phyloP scores from a whole-genome alignment of 2,329 filamentous ascomycete species.

The Fusarium irregulare region DNA sequence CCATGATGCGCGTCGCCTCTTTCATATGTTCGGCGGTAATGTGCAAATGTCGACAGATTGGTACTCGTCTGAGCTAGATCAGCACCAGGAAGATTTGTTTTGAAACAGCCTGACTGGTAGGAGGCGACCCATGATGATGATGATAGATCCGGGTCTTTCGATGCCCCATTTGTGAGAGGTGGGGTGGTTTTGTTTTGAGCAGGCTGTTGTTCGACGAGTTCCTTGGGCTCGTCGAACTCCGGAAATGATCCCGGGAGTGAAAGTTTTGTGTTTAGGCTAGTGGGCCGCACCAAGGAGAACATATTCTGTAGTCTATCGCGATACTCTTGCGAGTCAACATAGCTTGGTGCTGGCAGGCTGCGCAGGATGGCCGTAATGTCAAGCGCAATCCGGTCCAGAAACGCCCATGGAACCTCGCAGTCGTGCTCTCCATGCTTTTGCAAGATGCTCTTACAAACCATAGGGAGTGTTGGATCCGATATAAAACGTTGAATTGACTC shows the following conservation, averaged over 20 bases:
- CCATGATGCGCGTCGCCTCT: constrained; percentile 35
- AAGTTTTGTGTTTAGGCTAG: constrained; percentile 29
- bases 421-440: constrained; percentile 12
- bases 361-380: constrained; percentile 48
- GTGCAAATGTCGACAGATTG: constrained; percentile 26
- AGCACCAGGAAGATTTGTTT: constrained; percentile 24
- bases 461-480: constrained; percentile 42
- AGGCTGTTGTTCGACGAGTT: not conserved
- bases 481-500: constrained; percentile 43
- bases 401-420: constrained; percentile 36
- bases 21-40: constrained; percentile 36
- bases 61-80: constrained; percentile 23
- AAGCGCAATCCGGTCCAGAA: constrained; percentile 45
- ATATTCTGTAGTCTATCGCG: constrained; percentile 38
- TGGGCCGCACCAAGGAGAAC: constrained; percentile 35
- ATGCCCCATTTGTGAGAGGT: not conserved
- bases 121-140: not conserved
- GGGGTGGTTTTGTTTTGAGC: not conserved
- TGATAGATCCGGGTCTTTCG: not conserved
- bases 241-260: constrained; percentile 47
- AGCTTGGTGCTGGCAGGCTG: constrained; percentile 47
- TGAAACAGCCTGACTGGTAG: constrained; percentile 20
- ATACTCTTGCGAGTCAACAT: constrained; percentile 42
- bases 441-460: constrained; percentile 45
- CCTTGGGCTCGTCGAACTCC: constrained; percentile 30